phyloP scores from a whole-genome alignment of 2,329 filamentous ascomycete species.

The Monosporascus sp. region DNA sequence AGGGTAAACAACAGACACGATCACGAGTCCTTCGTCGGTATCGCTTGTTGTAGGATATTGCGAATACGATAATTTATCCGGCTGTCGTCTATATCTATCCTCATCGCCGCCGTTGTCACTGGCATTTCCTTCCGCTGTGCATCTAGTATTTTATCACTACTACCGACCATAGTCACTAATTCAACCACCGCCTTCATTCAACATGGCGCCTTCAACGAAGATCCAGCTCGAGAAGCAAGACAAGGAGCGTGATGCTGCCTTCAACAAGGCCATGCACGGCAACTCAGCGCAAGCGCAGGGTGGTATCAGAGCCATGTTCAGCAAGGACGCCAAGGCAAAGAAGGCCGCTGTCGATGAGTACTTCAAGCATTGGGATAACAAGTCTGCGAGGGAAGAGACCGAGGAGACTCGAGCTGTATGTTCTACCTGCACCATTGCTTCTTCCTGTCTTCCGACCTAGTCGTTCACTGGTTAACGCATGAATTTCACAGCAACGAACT shows the following conservation, averaged over 20 bases:
- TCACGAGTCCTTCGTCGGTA: background rate
- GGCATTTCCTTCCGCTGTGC: background rate
- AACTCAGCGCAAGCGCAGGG: conserved; percentile 62
- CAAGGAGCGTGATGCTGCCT: conserved; percentile 78
- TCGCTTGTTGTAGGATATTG: background rate
- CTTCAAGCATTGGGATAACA: conserved; percentile 96
- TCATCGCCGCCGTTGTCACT: background rate
- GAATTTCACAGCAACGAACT: conserved; percentile 60
- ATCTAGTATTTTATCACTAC: background rate
- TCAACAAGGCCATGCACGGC: conserved; percentile 85
- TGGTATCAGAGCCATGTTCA: conserved; percentile 77
- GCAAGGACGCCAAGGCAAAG: conserved; percentile 72
- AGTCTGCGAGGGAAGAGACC: conserved; percentile 73
- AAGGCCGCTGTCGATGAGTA: conserved; percentile 84
- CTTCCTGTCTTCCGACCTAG: background rate
- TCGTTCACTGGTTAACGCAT: conserved; percentile 1
- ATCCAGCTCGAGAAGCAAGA: conserved; percentile 72
- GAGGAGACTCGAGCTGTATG: conserved; percentile 72
- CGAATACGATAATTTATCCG: background rate
- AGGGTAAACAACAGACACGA: background rate
- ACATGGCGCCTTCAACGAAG: conserved; percentile 39
- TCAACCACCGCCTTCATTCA: conserved; percentile 21
- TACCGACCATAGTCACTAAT: background rate
- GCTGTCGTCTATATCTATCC: background rate
- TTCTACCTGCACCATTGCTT: conserved; percentile 7